Evolutionary conservation across 164 flowering plant genomes (phyloP).

Genomic region (Sextonia rubra): DNA sequence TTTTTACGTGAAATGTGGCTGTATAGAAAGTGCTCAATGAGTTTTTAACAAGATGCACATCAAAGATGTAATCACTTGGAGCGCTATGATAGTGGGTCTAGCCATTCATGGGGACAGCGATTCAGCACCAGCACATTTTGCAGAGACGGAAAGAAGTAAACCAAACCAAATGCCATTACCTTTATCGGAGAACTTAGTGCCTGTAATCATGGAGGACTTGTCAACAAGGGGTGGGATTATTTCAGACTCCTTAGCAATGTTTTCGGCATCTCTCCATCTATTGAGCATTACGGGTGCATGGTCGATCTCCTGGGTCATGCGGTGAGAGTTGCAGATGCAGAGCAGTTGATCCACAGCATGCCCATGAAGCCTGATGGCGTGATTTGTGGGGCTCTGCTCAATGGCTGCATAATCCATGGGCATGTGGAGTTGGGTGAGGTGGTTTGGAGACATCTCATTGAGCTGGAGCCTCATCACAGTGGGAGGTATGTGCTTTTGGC

Average conservation of each 20-base stretch:
- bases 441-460: constrained; percentile 13
- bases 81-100: constrained; percentile 18
- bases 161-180: constrained; percentile 14
- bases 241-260: constrained; percentile 7
- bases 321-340: constrained; percentile 12
- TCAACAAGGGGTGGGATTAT: constrained; percentile 13
- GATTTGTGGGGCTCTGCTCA: constrained; percentile 17
- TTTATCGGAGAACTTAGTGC: constrained; percentile 16
- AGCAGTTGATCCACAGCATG: constrained; percentile 11
- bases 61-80: constrained; percentile 19
- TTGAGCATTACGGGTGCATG: constrained; percentile 22
- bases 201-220: constrained; percentile 18
- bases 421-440: constrained; percentile 13
- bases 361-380: constrained; percentile 16
- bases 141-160: constrained; percentile 11
- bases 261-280: constrained; percentile 10
- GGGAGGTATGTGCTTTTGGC: constrained; percentile 19
- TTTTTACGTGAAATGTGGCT: constrained; percentile 14
- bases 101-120: constrained; percentile 12
- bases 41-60: constrained; percentile 7
- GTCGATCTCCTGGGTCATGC: constrained; percentile 19
- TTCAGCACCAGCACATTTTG: constrained; percentile 6
- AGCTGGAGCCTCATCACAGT: constrained; percentile 19
- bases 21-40: constrained; percentile 4
- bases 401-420: constrained; percentile 18